Evolutionary conservation across 1,139 yeast genomes (phyloP), one percentile per base, ranked within the genome.

Genomic region (Kluyveromyces marxianus): DNA sequence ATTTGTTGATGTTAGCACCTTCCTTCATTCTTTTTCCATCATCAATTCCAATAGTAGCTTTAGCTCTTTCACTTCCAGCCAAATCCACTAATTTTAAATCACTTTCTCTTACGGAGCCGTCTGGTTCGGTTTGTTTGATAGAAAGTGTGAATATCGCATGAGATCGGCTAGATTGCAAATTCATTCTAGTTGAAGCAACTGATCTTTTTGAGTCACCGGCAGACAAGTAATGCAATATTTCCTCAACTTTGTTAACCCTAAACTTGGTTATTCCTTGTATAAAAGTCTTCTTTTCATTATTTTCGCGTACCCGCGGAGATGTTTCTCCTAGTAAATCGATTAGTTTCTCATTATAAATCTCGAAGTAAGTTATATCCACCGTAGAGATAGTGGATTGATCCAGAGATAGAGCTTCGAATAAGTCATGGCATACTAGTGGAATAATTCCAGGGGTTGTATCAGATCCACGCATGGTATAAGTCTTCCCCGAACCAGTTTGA

Each of bases 401-500:
- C 39, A 50, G 32, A 14, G 41, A 41, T 10, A 49, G 29, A 2
- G 46, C 49, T 27, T 48, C 49, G 32, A 50, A 50, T 4, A 50
- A 38, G 29, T 50, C 54, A 10, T 41, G 44, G 33, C 54, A 49
- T 24, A 50, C 35, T 25, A 50, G 44, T 1, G 94, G 87, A 31
- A 87, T 85, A 74, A 89, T 77, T 6, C 97, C 97, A 2, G 48
- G 49, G 26, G 33, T 29, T 55, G 78, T 79, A 2, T 65, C 54
- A 0, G 74, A 66, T 31, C 72, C 74, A 0, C 90, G 76, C 96
- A 89, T 89, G 0, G 97, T 89, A 62, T 69, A 80, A 0, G 96
- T 88, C 60, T 89, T 89, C 2, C 97, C 97, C 0, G 96, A 86
- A 0, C 96, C 96, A 0, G 97, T 89, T 64, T 89, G 97, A 0